Conservation (phyloP, 306 rosid genomes). For the Myrica gale region DNA sequence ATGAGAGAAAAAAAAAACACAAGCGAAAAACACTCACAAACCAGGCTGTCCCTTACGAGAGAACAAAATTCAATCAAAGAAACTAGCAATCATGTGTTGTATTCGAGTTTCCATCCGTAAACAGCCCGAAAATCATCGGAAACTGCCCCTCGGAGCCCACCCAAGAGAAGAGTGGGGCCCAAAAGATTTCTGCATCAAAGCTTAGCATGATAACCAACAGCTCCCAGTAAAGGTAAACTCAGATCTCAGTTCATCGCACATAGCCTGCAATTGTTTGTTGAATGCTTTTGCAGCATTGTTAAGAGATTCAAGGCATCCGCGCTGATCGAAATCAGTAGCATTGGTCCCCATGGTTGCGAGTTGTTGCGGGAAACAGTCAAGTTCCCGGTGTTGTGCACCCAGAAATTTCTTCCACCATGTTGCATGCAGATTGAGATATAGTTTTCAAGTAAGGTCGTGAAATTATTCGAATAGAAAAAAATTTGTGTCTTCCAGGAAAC, state of each 20-base stretch:
- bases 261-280: conserved; percentile 15
- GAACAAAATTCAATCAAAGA: too few relatives aligned
- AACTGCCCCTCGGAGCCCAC: too few relatives aligned
- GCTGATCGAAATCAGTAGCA: conserved; percentile 7
- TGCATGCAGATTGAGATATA: not conserved
- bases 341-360: conserved; percentile 13
- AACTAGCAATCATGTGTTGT: too few relatives aligned
- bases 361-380: conserved; percentile 32
- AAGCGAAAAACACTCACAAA: too few relatives aligned
- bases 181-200: not conserved
- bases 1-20: too few relatives aligned
- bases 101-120: too few relatives aligned
- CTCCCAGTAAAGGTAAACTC: too few relatives aligned
- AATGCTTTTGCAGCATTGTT: conserved; percentile 32
- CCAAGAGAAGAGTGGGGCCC: too few relatives aligned
- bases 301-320: conserved; percentile 30
- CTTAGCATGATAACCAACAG: too few relatives aligned
- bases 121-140: too few relatives aligned
- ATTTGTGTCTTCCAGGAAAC: not conserved
- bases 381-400: conserved; percentile 36
- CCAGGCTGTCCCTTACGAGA: too few relatives aligned
- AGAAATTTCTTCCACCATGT: conserved; percentile 29
- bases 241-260: conserved; percentile 26
- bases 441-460: not conserved
- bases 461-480: not conserved